phyloP scores from a whole-genome alignment of 768 basidiomycete genomes.

The Porphyrellus cyaneotinctus region DNA sequence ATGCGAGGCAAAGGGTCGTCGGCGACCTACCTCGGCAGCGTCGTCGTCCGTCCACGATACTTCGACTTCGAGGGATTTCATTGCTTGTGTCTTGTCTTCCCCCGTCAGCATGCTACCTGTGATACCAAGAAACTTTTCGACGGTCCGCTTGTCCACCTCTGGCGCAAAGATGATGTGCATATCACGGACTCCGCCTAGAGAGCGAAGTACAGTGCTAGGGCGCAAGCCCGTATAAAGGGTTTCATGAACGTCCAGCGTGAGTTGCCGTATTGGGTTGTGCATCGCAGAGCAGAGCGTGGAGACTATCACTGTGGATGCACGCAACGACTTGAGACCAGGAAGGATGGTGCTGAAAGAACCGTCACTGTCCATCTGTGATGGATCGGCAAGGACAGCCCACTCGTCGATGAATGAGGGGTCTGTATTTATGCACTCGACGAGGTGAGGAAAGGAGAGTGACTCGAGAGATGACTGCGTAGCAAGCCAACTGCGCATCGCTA shows the following conservation, averaged over 20 bases:
- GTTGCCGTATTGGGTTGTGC: constrained; percentile 15
- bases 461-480: constrained; percentile 24
- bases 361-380: background rate
- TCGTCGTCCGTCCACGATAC: constrained; percentile 27
- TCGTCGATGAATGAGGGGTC: constrained; percentile 5
- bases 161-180: constrained; percentile 28
- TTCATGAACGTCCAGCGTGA: constrained; percentile 24
- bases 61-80: constrained; percentile 27
- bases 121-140: constrained; percentile 29
- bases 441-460: constrained; percentile 26
- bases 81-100: constrained; percentile 4
- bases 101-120: constrained; percentile 23
- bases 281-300: constrained; percentile 18
- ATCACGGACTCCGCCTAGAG: constrained; percentile 25
- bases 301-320: constrained; percentile 25
- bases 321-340: constrained; percentile 25
- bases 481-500: constrained; percentile 23
- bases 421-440: constrained; percentile 12
- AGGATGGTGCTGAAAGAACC: constrained; percentile 11
- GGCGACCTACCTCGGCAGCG: constrained; percentile 24
- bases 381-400: constrained; percentile 1
- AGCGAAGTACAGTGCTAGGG: constrained; percentile 25
- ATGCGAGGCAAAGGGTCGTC: background rate
- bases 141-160: constrained; percentile 33
- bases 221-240: constrained; percentile 30